These are phyloP conservation scores for Hyphodiscus hymeniophilus DNA, from an alignment of 495 filamentous ascomycete species.

Conservation along the genomic window DNA sequence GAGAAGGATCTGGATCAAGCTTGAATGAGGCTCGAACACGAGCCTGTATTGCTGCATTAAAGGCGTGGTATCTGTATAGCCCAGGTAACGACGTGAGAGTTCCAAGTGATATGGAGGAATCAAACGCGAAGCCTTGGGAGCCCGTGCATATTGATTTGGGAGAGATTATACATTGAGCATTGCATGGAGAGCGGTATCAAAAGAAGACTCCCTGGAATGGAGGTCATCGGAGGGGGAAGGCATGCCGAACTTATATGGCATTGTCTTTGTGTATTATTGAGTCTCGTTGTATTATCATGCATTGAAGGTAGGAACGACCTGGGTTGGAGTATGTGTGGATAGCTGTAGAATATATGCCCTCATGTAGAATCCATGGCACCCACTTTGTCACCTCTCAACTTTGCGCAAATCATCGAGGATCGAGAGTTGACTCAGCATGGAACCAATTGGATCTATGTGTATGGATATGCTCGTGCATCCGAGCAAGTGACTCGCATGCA, in stretches of 20 bases:
- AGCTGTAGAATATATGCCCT: conserved; percentile 18
- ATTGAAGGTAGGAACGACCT: conserved; percentile 8
- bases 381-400: not conserved
- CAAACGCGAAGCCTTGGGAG: conserved; percentile 52
- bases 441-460: not conserved
- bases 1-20: conserved; percentile 70
- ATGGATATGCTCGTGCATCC: not conserved
- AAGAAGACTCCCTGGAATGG: not conserved
- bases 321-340: conserved; percentile 14
- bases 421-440: not conserved
- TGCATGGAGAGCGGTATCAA: conserved; percentile 9
- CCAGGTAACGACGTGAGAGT: conserved; percentile 57
- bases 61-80: conserved; percentile 93
- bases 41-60: conserved; percentile 76
- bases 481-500: too few species aligned
- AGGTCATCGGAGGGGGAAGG: not conserved
- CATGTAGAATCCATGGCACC: conserved; percentile 20
- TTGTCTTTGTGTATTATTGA: conserved; percentile 18
- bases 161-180: conserved; percentile 49
- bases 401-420: not conserved
- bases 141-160: conserved; percentile 83
- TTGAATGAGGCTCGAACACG: conserved; percentile 67
- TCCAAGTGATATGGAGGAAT: conserved; percentile 72
- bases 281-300: conserved; percentile 8
- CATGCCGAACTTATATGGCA: not conserved